phyloP scores from a whole-genome alignment of 2,329 filamentous ascomycete genomes.

The Botrytis deweyae region DNA sequence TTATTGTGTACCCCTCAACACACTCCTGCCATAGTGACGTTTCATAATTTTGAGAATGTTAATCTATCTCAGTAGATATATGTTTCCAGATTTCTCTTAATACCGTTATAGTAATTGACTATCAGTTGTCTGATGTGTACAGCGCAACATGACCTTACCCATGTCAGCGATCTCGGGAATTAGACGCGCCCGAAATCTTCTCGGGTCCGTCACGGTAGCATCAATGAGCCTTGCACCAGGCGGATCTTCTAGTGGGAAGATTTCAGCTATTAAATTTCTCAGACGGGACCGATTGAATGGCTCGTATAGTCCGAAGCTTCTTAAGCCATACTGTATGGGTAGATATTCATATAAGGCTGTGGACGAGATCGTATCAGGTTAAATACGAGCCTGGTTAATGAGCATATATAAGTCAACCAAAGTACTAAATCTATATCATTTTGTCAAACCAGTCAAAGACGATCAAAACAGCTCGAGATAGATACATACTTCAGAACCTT shows the following conservation, averaged over 20 bases:
- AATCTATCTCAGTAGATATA: not conserved
- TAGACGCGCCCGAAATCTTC: not conserved
- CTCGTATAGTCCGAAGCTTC: not conserved
- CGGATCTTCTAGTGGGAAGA: not conserved
- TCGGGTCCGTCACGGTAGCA: not conserved
- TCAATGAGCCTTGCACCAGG: not conserved
- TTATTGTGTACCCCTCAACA: not conserved
- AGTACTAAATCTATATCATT: not conserved
- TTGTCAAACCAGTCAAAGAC: not conserved
- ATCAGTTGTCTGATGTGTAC: not conserved
- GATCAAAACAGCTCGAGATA: not conserved
- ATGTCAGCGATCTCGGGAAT: not conserved
- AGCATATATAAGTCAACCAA: not conserved
- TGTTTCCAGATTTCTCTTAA: not conserved
- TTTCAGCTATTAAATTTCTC: no score
- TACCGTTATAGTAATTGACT: accelerated
- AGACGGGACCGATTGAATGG: not conserved
- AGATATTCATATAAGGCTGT: not conserved
- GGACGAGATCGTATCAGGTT: not conserved
- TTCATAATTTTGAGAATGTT: not conserved
- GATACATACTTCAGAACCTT: not conserved
- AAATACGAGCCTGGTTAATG: not conserved
- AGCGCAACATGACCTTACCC: no score
- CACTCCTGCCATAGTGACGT: not conserved
- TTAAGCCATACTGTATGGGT: not conserved